Conservation (phyloP, 257 asterid species). For the Pogostemon cablin region DNA sequence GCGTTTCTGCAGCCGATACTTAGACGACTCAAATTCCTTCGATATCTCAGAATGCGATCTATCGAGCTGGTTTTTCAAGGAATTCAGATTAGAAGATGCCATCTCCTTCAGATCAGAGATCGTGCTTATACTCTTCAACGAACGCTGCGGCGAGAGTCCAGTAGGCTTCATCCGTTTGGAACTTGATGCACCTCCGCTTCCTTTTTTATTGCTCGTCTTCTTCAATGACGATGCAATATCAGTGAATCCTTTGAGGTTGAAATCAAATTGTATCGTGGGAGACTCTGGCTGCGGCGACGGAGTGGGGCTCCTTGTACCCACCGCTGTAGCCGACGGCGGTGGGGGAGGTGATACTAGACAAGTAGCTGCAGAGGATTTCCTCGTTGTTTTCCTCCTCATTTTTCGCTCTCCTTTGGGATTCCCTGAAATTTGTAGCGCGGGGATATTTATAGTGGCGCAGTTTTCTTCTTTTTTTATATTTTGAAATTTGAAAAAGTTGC, state of each 20-base stretch:
- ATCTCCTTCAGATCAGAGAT: conserved; percentile 73
- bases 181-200: conserved; percentile 34
- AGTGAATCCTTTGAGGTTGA: conserved; percentile 47
- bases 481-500: not conserved
- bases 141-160: conserved; percentile 43
- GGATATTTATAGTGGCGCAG: conserved; percentile 41
- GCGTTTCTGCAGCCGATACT: conserved; percentile 77
- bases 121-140: conserved; percentile 50
- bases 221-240: conserved; percentile 46
- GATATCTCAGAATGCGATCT: conserved; percentile 68
- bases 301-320: conserved; percentile 39
- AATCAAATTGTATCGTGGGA: conserved; percentile 50
- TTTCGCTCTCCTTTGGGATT: conserved; percentile 22
- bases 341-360: conserved; percentile 42
- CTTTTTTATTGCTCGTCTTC: conserved; percentile 43
- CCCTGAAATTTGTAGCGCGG: not conserved
- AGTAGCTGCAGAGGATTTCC: conserved; percentile 47
- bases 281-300: conserved; percentile 52
- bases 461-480: not conserved
- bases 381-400: conserved; percentile 59
- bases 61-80: conserved; percentile 63
- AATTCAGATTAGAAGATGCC: conserved; percentile 53
- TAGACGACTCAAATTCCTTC: conserved; percentile 76
- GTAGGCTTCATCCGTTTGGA: conserved; percentile 46
- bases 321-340: conserved; percentile 36